Conservation (phyloP, 2,329 filamentous ascomycete genomes). For the Fusarium domesticum region DNA sequence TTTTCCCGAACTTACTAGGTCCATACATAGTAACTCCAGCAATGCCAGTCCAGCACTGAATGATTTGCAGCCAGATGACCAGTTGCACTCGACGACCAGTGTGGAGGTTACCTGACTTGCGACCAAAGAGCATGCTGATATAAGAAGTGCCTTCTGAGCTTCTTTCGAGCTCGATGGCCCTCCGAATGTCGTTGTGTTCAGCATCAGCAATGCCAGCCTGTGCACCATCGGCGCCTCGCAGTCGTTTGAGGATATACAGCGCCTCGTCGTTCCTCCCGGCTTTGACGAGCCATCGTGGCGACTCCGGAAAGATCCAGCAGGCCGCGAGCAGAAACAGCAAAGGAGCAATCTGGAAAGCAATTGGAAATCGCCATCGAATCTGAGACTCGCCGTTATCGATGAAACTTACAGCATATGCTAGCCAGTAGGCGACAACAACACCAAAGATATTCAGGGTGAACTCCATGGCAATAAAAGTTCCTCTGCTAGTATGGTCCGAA, state of each 20-base stretch:
- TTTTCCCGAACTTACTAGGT: no score
- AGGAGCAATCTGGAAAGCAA: conserved; percentile 67
- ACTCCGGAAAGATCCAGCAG: conserved; percentile 69
- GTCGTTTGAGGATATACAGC: conserved; percentile 59
- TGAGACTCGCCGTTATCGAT: conserved; percentile 55
- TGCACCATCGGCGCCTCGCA: conserved; percentile 57
- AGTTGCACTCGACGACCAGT: conserved; percentile 66
- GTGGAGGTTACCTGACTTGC: conserved; percentile 63
- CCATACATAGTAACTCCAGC: conserved; percentile 64
- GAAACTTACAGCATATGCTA: conserved; percentile 58
- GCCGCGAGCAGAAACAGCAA: conserved; percentile 53
- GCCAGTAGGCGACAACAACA: conserved; percentile 53
- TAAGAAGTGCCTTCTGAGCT: conserved; percentile 57
- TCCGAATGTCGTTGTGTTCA: conserved; percentile 67
- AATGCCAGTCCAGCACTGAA: conserved; percentile 45
- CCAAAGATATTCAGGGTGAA: conserved; percentile 36
- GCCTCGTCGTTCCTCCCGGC: conserved; percentile 65
- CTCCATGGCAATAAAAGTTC: conserved; percentile 67
- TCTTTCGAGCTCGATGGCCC: conserved; percentile 52
- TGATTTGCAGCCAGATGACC: conserved; percentile 51
- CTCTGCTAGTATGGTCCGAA: conserved; percentile 63
- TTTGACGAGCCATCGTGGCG: conserved; percentile 65
- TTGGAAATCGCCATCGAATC: conserved; percentile 65
- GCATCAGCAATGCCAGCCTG: conserved; percentile 53
- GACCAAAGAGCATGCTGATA: conserved; percentile 63